phyloP scores from a whole-genome alignment of 805 yeast species.

The Tetrapisispora phaffii region DNA sequence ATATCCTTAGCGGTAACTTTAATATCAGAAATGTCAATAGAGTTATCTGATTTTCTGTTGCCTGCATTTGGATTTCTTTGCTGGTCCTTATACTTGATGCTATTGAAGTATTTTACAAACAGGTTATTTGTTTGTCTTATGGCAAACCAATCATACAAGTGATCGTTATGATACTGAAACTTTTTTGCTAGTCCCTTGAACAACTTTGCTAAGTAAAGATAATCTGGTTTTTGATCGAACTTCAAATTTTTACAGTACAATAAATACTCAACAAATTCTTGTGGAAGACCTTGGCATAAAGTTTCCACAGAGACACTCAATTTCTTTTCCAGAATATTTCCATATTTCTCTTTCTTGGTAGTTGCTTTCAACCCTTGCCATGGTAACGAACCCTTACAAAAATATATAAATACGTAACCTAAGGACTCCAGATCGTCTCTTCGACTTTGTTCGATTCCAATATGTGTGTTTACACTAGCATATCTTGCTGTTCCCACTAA shows the following conservation, averaged over 20 bases:
- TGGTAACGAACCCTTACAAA: conserved; percentile 90
- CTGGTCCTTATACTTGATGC: neutral
- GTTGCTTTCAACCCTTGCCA: conserved; percentile 99
- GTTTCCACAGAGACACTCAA: conserved; percentile 80
- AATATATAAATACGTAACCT: conserved; percentile 89
- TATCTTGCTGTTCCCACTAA: conserved; percentile 97
- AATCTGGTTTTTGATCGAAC: conserved; percentile 95
- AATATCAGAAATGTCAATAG: neutral
- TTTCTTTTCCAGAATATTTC: conserved; percentile 90
- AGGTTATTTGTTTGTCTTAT: conserved; percentile 11
- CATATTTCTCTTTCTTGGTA: conserved; percentile 93
- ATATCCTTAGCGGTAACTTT: neutral
- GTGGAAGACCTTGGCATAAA: conserved; percentile 84
- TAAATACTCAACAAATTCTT: conserved; percentile 79
- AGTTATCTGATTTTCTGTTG: neutral
- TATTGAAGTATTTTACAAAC: neutral
- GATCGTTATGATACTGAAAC: conserved; percentile 85
- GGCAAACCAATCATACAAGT: conserved; percentile 94
- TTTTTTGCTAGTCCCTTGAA: conserved; percentile 82
- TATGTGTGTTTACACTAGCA: conserved; percentile 88
- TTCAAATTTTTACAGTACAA: conserved; percentile 81
- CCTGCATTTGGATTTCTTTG: neutral
- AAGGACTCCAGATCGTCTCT: conserved; percentile 93
- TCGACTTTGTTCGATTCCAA: conserved; percentile 94
- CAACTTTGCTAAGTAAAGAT: conserved; percentile 74